Conservation (phyloP, 2,329 filamentous ascomycete genomes). For the Herpotrichia juniperi region DNA sequence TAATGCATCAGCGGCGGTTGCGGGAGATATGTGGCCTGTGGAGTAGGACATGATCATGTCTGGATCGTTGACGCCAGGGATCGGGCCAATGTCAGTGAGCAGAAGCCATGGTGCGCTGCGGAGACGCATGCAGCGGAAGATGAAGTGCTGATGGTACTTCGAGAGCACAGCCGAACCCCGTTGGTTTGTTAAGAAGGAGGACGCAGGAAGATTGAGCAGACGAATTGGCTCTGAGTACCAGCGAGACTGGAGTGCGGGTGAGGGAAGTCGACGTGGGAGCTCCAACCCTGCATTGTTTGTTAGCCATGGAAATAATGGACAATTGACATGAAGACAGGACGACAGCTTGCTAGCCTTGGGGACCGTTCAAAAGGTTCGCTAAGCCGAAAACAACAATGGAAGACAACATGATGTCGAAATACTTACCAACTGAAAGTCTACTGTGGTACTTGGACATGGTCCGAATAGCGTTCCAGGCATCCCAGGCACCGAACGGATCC, state of each 20-base stretch:
- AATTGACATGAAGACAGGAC: background rate
- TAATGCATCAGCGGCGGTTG: constrained; percentile 48
- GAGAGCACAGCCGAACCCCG: constrained; percentile 65
- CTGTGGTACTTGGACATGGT: constrained; percentile 83
- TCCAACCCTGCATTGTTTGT: constrained; percentile 55
- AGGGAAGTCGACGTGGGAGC: constrained; percentile 65
- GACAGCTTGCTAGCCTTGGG: too few relatives aligned
- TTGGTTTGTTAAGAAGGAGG: constrained; percentile 63
- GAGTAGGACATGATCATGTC: constrained; percentile 45
- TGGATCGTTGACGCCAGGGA: constrained; percentile 55
- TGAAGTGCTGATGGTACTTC: constrained; percentile 62
- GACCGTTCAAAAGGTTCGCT: too few relatives aligned
- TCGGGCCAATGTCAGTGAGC: constrained; percentile 62
- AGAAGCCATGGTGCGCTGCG: constrained; percentile 65
- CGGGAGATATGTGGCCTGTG: constrained; percentile 47
- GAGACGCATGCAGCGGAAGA: constrained; percentile 63
- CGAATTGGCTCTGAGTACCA: constrained; percentile 70
- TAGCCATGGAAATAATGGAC: background rate
- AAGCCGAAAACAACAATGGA: background rate
- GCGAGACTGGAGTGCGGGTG: constrained; percentile 60
- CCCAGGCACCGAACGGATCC: constrained; percentile 83
- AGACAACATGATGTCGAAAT: constrained; percentile 8
- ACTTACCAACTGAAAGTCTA: constrained; percentile 82
- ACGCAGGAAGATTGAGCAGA: constrained; percentile 59
- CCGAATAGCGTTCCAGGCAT: constrained; percentile 89